Evolutionary conservation across 257 asterid species (phyloP), one percentile per base, ranked within the genome.

Genomic region (Nemophila menziesii): DNA sequence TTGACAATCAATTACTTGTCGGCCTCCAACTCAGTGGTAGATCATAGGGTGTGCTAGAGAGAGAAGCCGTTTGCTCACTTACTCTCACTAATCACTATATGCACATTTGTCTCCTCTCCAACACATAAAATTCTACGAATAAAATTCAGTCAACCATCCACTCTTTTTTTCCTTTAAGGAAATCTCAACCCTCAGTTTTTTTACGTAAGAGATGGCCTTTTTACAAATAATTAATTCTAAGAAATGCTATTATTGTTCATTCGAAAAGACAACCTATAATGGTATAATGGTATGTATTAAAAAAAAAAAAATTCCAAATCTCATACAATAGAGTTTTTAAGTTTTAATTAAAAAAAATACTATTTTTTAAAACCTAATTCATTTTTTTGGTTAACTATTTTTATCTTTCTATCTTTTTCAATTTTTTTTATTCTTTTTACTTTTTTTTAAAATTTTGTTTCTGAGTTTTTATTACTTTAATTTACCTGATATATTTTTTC

Each of bases 121-220:
- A 12, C 9, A 27, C 11, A 8, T 16, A 29, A 33, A 17, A 26
- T 15, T 15, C 23, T 19, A 15, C 0, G 57, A 56, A 44, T 33
- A 38, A 10, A 38, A 9, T 62, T 40, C 50, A 47, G 65, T 71
- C 75, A 65, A 59, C n/a, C 51, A 63, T 64, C 59, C 36, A 23
- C 13, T n/a, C 22, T 1, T 64, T 43, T 67, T 70, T 58, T 61
- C 18, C 60, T 62, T 75, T 57, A 68, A 71, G 79, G 75, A 69
- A 68, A 65, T 51, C 71, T 50, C 58, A 41, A 46, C 61, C 60
- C 60, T 48, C 23, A 21, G 57, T 53, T 18, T n/a, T 21, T 9
- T 22, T 46, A 18, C 21, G 6, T 0, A 33, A 29, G 24, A 22
- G 21, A 49, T 40, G 39, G 52, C 49, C 48, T 33, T 48, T 66